Conservation (phyloP, 164 flowering plant species). For the Santalum album region DNA sequence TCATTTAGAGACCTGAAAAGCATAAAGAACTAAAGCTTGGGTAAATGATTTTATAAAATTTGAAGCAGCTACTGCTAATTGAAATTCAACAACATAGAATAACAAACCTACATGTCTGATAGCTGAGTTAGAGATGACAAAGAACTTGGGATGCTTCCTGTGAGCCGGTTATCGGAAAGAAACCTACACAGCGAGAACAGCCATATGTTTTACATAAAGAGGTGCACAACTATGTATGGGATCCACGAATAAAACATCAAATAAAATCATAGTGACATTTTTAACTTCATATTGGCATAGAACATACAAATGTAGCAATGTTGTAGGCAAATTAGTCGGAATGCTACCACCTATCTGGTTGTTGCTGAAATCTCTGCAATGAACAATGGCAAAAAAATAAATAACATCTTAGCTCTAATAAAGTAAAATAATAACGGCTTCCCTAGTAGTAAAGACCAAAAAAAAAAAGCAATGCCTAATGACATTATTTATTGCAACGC, state of each 20-base stretch:
- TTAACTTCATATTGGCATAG: neutral
- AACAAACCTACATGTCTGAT: slow-evolving; percentile 48
- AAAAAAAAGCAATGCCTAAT: no score
- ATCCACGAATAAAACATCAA: neutral
- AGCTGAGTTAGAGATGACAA: slow-evolving; percentile 42
- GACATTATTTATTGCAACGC: no score
- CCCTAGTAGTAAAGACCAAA: no score
- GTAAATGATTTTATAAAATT: neutral
- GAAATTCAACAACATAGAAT: neutral
- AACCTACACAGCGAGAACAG: slow-evolving; percentile 50
- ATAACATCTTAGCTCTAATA: no score
- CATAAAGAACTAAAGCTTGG: slow-evolving; percentile 5
- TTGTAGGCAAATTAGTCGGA: slow-evolving; percentile 58
- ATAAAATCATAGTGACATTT: neutral
- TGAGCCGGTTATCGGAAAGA: slow-evolving; percentile 79
- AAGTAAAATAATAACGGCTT: no score
- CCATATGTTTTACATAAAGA: slow-evolving; percentile 8
- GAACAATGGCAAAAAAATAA: no score
- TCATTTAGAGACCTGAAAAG: slow-evolving; percentile 60
- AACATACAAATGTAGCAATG: slow-evolving; percentile 65
- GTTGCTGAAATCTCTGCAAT: slow-evolving; percentile 42
- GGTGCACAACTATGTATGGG: neutral
- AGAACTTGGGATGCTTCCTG: slow-evolving; percentile 80
- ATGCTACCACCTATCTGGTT: slow-evolving; percentile 60
- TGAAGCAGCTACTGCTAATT: slow-evolving; percentile 1